Evolutionary conservation across 768 basidiomycete species (phyloP).

Genomic region (Myochromella boudieri): DNA sequence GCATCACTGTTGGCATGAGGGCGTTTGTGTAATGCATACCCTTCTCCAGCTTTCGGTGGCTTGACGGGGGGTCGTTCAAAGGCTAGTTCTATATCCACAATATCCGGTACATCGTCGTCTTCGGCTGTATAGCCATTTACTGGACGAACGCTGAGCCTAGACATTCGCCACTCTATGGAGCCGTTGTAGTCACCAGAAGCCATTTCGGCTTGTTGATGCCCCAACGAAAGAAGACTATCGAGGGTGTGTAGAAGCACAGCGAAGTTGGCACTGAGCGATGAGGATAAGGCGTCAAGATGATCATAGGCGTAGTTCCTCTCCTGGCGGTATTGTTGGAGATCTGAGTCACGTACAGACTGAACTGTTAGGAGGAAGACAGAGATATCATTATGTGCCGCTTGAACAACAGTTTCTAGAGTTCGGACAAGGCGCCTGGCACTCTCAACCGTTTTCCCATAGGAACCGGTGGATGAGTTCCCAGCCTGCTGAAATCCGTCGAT

Average conservation of each 20-base stretch:
- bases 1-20: conserved; percentile 24
- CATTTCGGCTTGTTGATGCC: conserved; percentile 70
- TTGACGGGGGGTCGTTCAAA: conserved; percentile 12
- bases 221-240: conserved; percentile 60
- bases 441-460: conserved; percentile 65
- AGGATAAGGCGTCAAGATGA: conserved; percentile 47
- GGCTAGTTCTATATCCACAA: conserved; percentile 59
- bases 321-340: conserved; percentile 27
- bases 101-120: conserved; percentile 29
- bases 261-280: conserved; percentile 58
- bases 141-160: conserved; percentile 63
- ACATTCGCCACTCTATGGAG: conserved; percentile 78
- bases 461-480: conserved; percentile 42
- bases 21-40: conserved; percentile 11
- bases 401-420: conserved; percentile 66
- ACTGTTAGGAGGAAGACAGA: conserved; percentile 56
- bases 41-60: conserved; percentile 2
- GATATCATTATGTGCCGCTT: conserved; percentile 75
- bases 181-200: conserved; percentile 70
- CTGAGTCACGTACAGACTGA: conserved; percentile 49
- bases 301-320: conserved; percentile 39
- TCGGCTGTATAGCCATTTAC: conserved; percentile 27
- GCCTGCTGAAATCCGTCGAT: conserved; percentile 70
- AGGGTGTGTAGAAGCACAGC: conserved; percentile 56
- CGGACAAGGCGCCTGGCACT: conserved; percentile 68